phyloP scores from a whole-genome alignment of 495 filamentous ascomycete species.

The Talaromyces liani region DNA sequence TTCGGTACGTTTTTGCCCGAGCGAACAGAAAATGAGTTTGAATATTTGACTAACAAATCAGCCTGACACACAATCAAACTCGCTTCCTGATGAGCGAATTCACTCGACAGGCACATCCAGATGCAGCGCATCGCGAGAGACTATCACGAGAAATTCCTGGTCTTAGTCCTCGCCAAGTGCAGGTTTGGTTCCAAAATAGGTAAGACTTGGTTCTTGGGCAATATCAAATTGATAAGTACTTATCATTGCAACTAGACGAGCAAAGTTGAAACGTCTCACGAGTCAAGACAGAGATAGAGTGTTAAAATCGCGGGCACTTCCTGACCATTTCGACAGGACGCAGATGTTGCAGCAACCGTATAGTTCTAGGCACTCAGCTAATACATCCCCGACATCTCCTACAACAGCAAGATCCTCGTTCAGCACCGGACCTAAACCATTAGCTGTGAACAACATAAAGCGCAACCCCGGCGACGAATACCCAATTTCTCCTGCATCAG shows the following conservation, averaged over 20 bases:
- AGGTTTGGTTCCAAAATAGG: slow-evolving; percentile 99
- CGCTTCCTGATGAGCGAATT: slow-evolving; percentile 97
- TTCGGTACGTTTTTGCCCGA: slow-evolving; percentile 58
- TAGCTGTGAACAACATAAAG: slow-evolving; percentile 31
- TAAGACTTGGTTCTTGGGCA: slow-evolving; percentile 24
- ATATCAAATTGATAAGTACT: slow-evolving; percentile 17
- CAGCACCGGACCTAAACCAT: slow-evolving; percentile 15
- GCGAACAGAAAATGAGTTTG: slow-evolving; percentile 10
- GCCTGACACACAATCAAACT: slow-evolving; percentile 94
- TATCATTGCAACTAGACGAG: slow-evolving; percentile 50
- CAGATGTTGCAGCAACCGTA: slow-evolving; percentile 80
- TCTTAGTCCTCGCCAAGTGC: slow-evolving; percentile 86
- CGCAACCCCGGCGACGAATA: slow-evolving; percentile 37
- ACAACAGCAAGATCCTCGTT: slow-evolving; percentile 9
- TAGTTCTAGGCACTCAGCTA: slow-evolving; percentile 25
- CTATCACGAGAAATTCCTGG: slow-evolving; percentile 90
- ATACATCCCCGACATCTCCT: slow-evolving; percentile 27
- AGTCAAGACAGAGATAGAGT: slow-evolving; percentile 90
- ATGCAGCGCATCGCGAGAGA: slow-evolving; percentile 85
- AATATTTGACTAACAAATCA: slow-evolving; percentile 21
- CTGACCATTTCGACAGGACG: slow-evolving; percentile 87
- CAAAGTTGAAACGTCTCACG: slow-evolving; percentile 90
- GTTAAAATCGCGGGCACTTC: slow-evolving; percentile 86
- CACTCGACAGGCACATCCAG: slow-evolving; percentile 88
- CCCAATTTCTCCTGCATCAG: slow-evolving; percentile 35